phyloP scores from a whole-genome alignment of 176 grass and related monocot species.

The Saccharum officinarum region DNA sequence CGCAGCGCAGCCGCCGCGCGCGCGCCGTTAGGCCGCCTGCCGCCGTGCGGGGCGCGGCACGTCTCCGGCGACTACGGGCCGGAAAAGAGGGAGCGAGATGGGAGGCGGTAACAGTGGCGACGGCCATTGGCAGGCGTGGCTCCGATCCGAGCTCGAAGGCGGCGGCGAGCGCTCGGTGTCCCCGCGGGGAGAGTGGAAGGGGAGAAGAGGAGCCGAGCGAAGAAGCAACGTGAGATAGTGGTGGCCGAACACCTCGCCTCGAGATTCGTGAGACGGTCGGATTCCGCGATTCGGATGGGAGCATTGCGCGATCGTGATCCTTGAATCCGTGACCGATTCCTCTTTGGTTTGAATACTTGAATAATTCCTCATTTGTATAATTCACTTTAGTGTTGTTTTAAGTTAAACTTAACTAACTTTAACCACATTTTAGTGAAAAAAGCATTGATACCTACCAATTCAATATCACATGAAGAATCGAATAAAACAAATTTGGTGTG shows the following conservation, averaged over 20 bases:
- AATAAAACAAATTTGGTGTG: background rate
- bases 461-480: background rate
- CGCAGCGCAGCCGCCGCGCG: constrained; percentile 55
- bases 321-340: background rate
- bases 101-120: background rate
- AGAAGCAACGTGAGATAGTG: background rate
- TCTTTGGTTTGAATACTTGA: background rate
- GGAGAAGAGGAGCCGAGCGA: background rate
- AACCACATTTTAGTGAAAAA: background rate
- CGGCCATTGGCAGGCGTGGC: constrained; percentile 27
- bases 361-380: too few relatives aligned
- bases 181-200: background rate
- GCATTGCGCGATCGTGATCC: background rate
- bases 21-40: constrained; percentile 6
- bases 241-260: background rate
- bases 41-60: constrained; percentile 33
- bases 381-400: background rate
- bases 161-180: background rate
- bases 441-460: background rate
- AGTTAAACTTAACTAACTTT: background rate
- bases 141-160: constrained; percentile 9
- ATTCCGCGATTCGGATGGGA: background rate
- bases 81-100: background rate
- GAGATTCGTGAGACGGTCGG: constrained; percentile 14
- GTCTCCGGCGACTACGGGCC: background rate